Evolutionary conservation across 257 asterid species (phyloP).

Genomic region (Plectranthus barbatus): DNA sequence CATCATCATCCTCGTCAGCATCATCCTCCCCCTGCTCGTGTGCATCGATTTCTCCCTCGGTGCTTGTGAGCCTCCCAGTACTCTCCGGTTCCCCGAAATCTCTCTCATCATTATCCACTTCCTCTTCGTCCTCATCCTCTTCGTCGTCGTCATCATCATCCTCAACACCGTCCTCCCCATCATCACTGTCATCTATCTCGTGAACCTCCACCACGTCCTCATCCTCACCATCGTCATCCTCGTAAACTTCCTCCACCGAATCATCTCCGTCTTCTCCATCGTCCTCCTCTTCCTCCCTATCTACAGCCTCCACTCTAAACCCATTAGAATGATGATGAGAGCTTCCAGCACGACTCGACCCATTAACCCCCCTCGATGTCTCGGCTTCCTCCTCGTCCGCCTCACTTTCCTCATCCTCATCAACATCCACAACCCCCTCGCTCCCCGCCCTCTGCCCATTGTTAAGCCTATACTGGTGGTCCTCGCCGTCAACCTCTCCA

Average conservation of each 20-base stretch:
- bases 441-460: conserved; percentile 48
- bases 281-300: conserved; percentile 43
- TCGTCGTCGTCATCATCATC: conserved; percentile 45
- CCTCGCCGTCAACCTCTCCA: conserved; percentile 88
- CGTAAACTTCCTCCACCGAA: conserved; percentile 61
- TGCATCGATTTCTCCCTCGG: conserved; percentile 91
- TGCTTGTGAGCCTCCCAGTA: conserved; percentile 50
- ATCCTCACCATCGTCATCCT: conserved; percentile 54
- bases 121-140: conserved; percentile 60
- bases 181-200: conserved; percentile 61
- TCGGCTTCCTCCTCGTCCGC: conserved; percentile 85
- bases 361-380: conserved; percentile 43
- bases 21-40: conserved; percentile 94
- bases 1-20: conserved; percentile 75
- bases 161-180: conserved; percentile 58
- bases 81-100: conserved; percentile 53
- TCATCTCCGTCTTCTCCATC: conserved; percentile 60
- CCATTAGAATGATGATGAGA: conserved; percentile 56
- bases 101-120: conserved; percentile 64
- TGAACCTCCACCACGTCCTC: conserved; percentile 85
- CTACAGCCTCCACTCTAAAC: conserved; percentile 39
- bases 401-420: conserved; percentile 82
- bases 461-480: conserved; percentile 27
- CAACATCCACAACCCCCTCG: conserved; percentile 84
- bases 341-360: conserved; percentile 18